Evolutionary conservation across 2,329 filamentous ascomycete species (phyloP).

Genomic region (Colletotrichum eremochloae): DNA sequence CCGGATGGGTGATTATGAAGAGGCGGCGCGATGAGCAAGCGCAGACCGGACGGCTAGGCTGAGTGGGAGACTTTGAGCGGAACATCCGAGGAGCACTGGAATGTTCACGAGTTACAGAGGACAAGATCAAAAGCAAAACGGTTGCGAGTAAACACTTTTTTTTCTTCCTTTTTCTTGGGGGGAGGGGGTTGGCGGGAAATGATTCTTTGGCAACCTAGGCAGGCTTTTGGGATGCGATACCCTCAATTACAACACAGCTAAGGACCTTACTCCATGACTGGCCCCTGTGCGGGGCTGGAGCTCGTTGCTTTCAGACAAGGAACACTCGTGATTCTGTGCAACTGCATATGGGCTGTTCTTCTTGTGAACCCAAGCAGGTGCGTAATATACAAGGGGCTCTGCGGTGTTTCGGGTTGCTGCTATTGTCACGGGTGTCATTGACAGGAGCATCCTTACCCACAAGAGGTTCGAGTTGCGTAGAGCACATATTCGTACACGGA

Average conservation of each 20-base stretch:
- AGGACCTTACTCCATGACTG: background rate
- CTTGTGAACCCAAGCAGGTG: constrained; percentile 8
- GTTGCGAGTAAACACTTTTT: background rate
- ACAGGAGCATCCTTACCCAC: background rate
- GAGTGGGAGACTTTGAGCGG: constrained; percentile 42
- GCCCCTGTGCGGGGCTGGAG: background rate
- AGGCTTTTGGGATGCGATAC: constrained; percentile 39
- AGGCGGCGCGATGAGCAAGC: constrained; percentile 46
- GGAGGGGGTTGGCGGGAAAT: constrained; percentile 1
- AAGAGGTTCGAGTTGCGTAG: constrained; percentile 5
- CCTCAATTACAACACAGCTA: constrained; percentile 33
- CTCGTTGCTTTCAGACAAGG: constrained; percentile 1
- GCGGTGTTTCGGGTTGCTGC: background rate
- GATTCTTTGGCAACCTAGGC: constrained; percentile 17
- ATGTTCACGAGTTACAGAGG: constrained; percentile 60
- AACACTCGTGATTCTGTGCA: constrained; percentile 1
- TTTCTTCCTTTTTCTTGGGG: background rate
- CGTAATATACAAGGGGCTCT: constrained; percentile 33
- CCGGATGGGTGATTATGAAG: constrained; percentile 54
- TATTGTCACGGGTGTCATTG: background rate
- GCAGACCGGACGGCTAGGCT: constrained; percentile 33
- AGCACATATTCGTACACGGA: constrained; percentile 24
- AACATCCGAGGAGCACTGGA: too few relatives aligned
- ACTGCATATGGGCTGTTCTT: background rate
- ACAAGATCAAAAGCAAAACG: constrained; percentile 18